Percentiles rank a stretch among this genome's conserved stretches.
Evolutionary conservation across 495 filamentous ascomycete genomes (phyloP).

Genomic region (Aspergillus panamensis): DNA sequence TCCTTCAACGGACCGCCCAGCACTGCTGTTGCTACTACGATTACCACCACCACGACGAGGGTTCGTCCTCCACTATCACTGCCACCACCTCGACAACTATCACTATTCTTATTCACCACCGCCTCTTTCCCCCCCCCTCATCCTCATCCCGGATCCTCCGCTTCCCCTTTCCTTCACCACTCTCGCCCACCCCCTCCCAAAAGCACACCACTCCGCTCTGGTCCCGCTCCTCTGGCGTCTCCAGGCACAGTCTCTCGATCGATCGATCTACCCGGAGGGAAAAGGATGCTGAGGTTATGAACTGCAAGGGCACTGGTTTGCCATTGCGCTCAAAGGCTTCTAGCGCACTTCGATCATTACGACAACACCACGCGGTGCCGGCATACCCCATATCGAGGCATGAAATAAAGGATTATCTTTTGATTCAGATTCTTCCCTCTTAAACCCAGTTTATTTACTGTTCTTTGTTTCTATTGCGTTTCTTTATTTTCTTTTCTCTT

Average conservation of each 20-base stretch:
- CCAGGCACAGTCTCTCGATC: conserved; percentile 18
- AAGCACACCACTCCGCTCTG: conserved; percentile 12
- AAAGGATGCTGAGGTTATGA: conserved; percentile 49
- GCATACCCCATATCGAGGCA: conserved; percentile 25
- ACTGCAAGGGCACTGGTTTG: conserved; percentile 44
- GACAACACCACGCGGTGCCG: conserved; percentile 22
- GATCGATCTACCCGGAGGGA: conserved; percentile 21
- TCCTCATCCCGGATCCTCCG: conserved; percentile 1
- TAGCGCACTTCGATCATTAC: conserved; percentile 36
- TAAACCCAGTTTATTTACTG: conserved; percentile 19
- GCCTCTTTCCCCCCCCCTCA: conserved; percentile 11
- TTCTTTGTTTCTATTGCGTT: conserved; percentile 21
- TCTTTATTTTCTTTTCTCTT: conserved; percentile 21
- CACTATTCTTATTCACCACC: not conserved
- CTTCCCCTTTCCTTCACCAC: conserved; percentile 10
- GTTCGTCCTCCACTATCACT: too few species aligned
- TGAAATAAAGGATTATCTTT: conserved; percentile 28
- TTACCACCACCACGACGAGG: not conserved
- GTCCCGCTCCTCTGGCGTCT: conserved; percentile 13
- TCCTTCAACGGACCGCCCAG: conserved; percentile 13
- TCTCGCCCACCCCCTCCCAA: conserved; percentile 1
- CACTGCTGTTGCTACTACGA: conserved; percentile 10
- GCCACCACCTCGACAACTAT: conserved; percentile 14
- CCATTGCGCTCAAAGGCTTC: conserved; percentile 47
- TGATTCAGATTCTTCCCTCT: conserved; percentile 23